Evolutionary conservation across 1,284 basidiomycete species (phyloP).

Genomic region (Ganoderma sinense): DNA sequence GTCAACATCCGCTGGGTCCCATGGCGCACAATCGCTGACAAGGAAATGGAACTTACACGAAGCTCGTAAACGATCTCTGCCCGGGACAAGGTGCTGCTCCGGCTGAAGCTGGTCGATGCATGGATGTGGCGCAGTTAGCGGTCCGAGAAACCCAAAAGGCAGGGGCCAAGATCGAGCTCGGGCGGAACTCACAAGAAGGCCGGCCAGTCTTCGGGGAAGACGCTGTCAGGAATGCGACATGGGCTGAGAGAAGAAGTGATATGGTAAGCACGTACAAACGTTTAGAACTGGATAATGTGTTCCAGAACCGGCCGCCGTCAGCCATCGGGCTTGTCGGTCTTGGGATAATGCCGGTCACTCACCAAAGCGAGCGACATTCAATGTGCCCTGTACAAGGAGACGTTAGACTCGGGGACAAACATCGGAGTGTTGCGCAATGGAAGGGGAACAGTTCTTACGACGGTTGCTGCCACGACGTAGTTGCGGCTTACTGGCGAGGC

Average conservation of each 20-base stretch:
- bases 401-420: background rate
- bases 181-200: background rate
- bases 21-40: background rate
- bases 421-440: background rate
- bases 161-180: background rate
- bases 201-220: background rate
- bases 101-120: background rate
- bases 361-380: background rate
- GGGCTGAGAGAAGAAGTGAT: too few species aligned
- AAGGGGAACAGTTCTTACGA: background rate
- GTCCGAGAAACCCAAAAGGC: background rate
- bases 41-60: background rate
- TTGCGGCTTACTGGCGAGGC: background rate
- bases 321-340: background rate
- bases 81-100: background rate
- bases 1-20: background rate
- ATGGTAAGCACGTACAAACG: background rate
- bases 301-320: background rate
- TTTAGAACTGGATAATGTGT: background rate
- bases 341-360: background rate
- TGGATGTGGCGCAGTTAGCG: background rate
- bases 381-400: background rate
- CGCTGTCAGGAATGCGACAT: background rate
- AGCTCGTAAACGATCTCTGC: background rate
- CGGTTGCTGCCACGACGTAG: background rate